These are phyloP conservation scores for Backusella circina DNA, from an alignment of 192 early-diverging fungal genomes.

Conservation along the genomic window DNA sequence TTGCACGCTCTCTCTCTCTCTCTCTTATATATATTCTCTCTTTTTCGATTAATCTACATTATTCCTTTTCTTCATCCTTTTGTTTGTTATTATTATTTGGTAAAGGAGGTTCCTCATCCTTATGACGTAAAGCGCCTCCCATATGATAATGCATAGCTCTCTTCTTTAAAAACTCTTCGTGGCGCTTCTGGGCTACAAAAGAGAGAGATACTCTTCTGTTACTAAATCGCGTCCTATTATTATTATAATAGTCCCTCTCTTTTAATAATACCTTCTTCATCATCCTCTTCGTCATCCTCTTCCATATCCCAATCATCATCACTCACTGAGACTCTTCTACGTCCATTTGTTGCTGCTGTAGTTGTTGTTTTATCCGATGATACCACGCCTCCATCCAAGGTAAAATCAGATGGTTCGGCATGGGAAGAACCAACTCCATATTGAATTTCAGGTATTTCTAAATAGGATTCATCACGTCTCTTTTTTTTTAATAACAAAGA, in stretches of 20 bases:
- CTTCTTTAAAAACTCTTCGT: conserved; percentile 70
- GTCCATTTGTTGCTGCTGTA: conserved; percentile 11
- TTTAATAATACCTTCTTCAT: conserved; percentile 33
- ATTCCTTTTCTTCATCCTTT: background rate
- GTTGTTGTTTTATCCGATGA: conserved; percentile 26
- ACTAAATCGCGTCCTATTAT: background rate
- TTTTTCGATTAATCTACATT: background rate
- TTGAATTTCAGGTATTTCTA: conserved; percentile 16
- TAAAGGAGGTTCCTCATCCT: conserved; percentile 36
- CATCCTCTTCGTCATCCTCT: conserved; percentile 47
- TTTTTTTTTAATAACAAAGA: background rate
- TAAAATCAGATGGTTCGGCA: conserved; percentile 26
- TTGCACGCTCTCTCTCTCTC: too few species aligned
- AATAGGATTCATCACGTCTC: background rate
- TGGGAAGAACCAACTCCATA: background rate
- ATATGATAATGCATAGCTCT: conserved; percentile 91
- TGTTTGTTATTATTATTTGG: background rate
- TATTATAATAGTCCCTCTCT: background rate
- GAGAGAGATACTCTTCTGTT: background rate
- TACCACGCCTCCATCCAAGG: conserved; percentile 29
- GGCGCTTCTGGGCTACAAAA: conserved; percentile 47
- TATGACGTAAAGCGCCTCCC: conserved; percentile 62
- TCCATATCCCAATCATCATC: conserved; percentile 59
- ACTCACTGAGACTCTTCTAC: conserved; percentile 29
- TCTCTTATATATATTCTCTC: too few species aligned